These are phyloP conservation scores for Fusarium ramigenum DNA, from an alignment of 2,329 filamentous ascomycete species.

Conservation along the genomic window DNA sequence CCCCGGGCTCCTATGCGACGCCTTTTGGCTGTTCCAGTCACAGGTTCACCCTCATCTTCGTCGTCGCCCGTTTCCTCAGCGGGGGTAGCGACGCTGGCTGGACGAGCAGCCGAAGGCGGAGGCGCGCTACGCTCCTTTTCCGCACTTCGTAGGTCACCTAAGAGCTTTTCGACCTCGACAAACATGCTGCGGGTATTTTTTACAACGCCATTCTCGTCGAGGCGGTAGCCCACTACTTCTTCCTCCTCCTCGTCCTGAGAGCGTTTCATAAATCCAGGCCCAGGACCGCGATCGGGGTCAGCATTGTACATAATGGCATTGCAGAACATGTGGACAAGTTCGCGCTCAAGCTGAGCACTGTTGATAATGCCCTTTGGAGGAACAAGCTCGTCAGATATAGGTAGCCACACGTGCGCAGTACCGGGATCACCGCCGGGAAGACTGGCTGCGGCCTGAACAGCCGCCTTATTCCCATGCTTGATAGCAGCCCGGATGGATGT, in stretches of 20 bases:
- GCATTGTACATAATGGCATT: slow-evolving; percentile 99
- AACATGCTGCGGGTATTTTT: slow-evolving; percentile 92
- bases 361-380: slow-evolving; percentile 94
- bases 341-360: slow-evolving; percentile 89
- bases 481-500: slow-evolving; percentile 81
- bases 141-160: slow-evolving; percentile 79
- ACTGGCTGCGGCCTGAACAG: slow-evolving; percentile 66
- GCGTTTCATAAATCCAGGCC: slow-evolving; percentile 65
- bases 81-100: slow-evolving; percentile 51
- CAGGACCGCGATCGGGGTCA: slow-evolving; percentile 77
- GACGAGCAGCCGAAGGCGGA: slow-evolving; percentile 47
- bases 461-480: slow-evolving; percentile 74
- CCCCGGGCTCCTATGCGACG: slow-evolving; percentile 49
- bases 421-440: slow-evolving; percentile 69
- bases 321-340: slow-evolving; percentile 95
- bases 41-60: slow-evolving; percentile 59
- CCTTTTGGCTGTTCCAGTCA: slow-evolving; percentile 49
- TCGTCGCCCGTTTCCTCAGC: slow-evolving; percentile 61
- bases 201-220: slow-evolving; percentile 86
- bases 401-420: slow-evolving; percentile 68
- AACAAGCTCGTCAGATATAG: slow-evolving; percentile 78
- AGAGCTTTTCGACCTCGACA: slow-evolving; percentile 81
- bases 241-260: slow-evolving; percentile 56
- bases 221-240: slow-evolving; percentile 67
- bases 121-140: slow-evolving; percentile 64